Evolutionary conservation across 1,284 basidiomycete genomes (phyloP).

Genomic region (Mycena citricolor): DNA sequence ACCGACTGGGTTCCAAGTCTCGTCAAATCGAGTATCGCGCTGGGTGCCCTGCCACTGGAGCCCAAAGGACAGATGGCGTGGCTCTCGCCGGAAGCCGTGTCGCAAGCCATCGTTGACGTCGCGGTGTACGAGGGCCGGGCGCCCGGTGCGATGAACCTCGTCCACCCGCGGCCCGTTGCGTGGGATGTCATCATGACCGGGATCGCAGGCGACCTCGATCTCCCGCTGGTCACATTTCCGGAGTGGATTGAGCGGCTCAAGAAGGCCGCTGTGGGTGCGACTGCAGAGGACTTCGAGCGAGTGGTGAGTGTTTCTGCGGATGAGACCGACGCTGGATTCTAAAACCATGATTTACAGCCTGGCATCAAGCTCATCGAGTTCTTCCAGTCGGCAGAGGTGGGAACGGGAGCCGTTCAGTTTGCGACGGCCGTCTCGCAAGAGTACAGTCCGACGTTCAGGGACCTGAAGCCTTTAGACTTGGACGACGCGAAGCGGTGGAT

Average conservation of each 20-base stretch:
- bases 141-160: slow-evolving; percentile 33
- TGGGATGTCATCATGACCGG: slow-evolving; percentile 31
- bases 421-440: slow-evolving; percentile 25
- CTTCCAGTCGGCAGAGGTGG: slow-evolving; percentile 27
- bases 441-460: slow-evolving; percentile 28
- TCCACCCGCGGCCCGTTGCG: slow-evolving; percentile 35
- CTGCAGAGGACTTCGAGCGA: slow-evolving; percentile 21
- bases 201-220: slow-evolving; percentile 26
- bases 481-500: slow-evolving; percentile 17
- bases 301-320: too few relatives aligned
- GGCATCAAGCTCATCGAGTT: slow-evolving; percentile 37
- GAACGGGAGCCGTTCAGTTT: slow-evolving; percentile 27
- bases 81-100: background rate
- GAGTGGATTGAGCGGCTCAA: slow-evolving; percentile 34
- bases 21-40: slow-evolving; percentile 25
- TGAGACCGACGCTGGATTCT: too few relatives aligned
- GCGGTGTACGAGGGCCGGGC: slow-evolving; percentile 18
- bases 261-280: slow-evolving; percentile 18
- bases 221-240: slow-evolving; percentile 31
- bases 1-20: slow-evolving; percentile 30
- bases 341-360: too few relatives aligned
- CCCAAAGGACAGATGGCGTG: background rate
- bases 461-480: slow-evolving; percentile 6
- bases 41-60: background rate
- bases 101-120: background rate